A percentile compares a stretch with the other conserved stretches of the same genome.
phyloP scores from a whole-genome alignment of 2,329 filamentous ascomycete genomes.

The Fusarium armeniacum region DNA sequence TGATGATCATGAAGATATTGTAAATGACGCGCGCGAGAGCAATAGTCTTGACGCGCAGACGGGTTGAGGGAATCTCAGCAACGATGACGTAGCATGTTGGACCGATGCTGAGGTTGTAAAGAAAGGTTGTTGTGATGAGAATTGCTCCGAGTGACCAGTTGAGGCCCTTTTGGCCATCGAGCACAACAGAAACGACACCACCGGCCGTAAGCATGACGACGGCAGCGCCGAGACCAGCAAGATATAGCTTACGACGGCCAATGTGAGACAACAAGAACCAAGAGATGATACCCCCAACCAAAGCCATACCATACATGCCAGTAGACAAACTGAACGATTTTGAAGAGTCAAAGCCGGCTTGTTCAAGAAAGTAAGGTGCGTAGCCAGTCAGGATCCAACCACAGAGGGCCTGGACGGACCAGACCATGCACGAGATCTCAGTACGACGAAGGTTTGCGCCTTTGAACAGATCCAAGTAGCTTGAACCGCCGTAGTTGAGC shows the following conservation, averaged over 20 bases:
- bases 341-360: conserved; percentile 56
- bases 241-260: conserved; percentile 58
- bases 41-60: conserved; percentile 57
- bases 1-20: conserved; percentile 43
- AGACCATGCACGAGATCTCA: conserved; percentile 48
- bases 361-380: conserved; percentile 58
- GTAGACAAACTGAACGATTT: conserved; percentile 58
- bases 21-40: conserved; percentile 54
- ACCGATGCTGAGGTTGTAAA: conserved; percentile 50
- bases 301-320: conserved; percentile 57
- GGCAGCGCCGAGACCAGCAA: conserved; percentile 53
- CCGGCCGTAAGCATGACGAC: conserved; percentile 56
- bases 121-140: conserved; percentile 58
- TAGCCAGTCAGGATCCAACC: conserved; percentile 42
- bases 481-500: conserved; percentile 52
- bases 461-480: conserved; percentile 36
- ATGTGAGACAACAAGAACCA: conserved; percentile 56
- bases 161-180: conserved; percentile 43
- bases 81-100: conserved; percentile 55
- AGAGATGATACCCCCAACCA: conserved; percentile 57
- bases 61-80: conserved; percentile 56
- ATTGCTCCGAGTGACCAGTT: conserved; percentile 56
- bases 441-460: conserved; percentile 48
- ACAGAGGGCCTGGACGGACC: conserved; percentile 45
- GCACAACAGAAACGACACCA: conserved; percentile 54